Base-by-base conservation (phyloP, 2,329 filamentous ascomycete genomes). In the Xylaria sp. region DNA sequence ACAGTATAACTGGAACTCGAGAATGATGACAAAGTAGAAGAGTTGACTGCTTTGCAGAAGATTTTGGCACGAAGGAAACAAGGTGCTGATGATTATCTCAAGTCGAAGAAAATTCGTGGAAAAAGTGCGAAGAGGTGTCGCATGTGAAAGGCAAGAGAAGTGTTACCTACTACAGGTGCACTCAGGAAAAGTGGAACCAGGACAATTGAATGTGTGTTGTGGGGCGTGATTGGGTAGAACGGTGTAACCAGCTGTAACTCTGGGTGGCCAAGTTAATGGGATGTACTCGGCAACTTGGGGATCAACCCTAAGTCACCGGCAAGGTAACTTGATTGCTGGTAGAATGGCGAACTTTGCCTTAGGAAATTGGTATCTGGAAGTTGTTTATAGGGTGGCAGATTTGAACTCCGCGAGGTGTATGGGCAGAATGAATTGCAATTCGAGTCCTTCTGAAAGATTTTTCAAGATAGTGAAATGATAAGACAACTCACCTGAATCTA, bases 121-220 rank as follows among this genome's bases (percentile, higher is more conserved):
- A 50, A 15, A 50, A 52, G 25, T 12, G 48, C 12, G 5, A 30
- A 18, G 10, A 30, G 25, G 25, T 52, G 48, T 28, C 6, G 9
- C 6, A 39, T 15, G 52, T 41, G 41, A 62, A 48, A 32, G 36
- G 36, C 30, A n/a, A 50, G 41, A 45, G 30, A 57, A 12, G 61
- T 57, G 39, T 50, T 50, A 53, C 56, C 48, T 57, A 18, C 28
- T 30, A 12, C n/a, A 34, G 28, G 48, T 57, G 60, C 34, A 10
- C 12, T 25, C 23, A 52, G 34, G 13, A 60, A 56, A 57, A 57
- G 50, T 60, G 57, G 63, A 61, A 66, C 57, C 15, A 9, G 32
- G n/a, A 15, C 12, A 45, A 57, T 28, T 36, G 20, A 41, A 28
- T 57, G 46, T 39, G 36, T 39, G 18, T 23, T 43, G 18, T 46